Conservation (phyloP, 2,329 filamentous ascomycete genomes). For the Cercospora zeina region DNA sequence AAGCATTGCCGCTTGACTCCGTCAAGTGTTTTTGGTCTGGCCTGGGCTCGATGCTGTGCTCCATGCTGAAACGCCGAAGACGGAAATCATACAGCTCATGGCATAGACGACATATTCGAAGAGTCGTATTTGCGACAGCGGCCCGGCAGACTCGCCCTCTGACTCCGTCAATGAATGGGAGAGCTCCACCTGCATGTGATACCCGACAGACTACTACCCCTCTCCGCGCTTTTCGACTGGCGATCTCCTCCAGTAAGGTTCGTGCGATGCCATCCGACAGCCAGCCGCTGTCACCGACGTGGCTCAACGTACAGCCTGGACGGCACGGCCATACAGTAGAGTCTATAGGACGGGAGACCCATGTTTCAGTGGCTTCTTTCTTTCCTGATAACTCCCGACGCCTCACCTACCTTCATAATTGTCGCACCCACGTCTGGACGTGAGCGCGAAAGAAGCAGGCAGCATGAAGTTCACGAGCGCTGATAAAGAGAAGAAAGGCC, state of each 20-base stretch:
- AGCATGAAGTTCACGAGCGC: constrained; percentile 9
- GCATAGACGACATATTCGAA: not conserved
- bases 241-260: constrained; percentile 1
- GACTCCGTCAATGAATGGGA: constrained; percentile 4
- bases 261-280: not conserved
- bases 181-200: constrained; percentile 2
- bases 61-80: not conserved
- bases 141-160: constrained; percentile 7
- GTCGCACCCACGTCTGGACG: not conserved
- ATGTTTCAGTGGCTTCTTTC: not conserved
- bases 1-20: constrained; percentile 7
- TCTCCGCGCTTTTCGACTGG: not conserved
- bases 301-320: not conserved
- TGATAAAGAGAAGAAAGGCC: constrained; percentile 21
- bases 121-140: not conserved
- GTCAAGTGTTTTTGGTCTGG: not conserved
- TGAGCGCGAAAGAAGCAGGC: not conserved
- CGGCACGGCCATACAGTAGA: not conserved
- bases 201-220: constrained; percentile 1
- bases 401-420: not conserved
- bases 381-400: not conserved
- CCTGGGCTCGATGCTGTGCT: not conserved
- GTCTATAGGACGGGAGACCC: not conserved
- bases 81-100: not conserved
- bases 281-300: not conserved